A percentile compares a stretch with the other conserved stretches of the same genome.
These are phyloP conservation scores for Arthonia radiata DNA, from an alignment of 495 filamentous ascomycete species.

Conservation along the genomic window DNA sequence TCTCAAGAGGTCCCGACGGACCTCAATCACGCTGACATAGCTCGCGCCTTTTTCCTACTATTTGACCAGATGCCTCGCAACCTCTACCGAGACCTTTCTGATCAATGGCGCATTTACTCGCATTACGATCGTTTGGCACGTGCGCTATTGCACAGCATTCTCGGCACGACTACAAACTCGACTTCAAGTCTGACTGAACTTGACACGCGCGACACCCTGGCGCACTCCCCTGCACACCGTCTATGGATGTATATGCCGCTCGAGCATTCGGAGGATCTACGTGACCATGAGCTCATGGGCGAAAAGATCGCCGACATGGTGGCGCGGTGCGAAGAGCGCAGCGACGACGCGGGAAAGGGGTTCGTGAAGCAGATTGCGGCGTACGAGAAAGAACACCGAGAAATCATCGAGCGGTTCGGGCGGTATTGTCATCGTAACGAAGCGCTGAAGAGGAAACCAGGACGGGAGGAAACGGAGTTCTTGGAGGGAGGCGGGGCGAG, in stretches of 20 bases:
- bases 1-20: too few species aligned
- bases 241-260: conserved; percentile 21
- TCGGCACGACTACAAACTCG: conserved; percentile 1
- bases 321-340: conserved; percentile 5
- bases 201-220: conserved; percentile 3
- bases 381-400: conserved; percentile 10
- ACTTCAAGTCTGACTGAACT: conserved; percentile 4
- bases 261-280: conserved; percentile 18
- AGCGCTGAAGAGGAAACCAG: too few species aligned
- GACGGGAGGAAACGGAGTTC: conserved; percentile 10
- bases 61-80: conserved; percentile 25
- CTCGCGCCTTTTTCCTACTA: conserved; percentile 18
- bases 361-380: conserved; percentile 1
- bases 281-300: conserved; percentile 9
- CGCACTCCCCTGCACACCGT: conserved; percentile 2
- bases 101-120: conserved; percentile 13
- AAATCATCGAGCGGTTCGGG: conserved; percentile 14
- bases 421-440: conserved; percentile 18
- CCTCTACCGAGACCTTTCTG: conserved; percentile 15
- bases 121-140: conserved; percentile 22
- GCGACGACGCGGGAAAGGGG: conserved; percentile 4
- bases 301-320: conserved; percentile 6
- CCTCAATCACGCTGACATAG: conserved; percentile 4
- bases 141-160: conserved; percentile 6
- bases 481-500: too few species aligned